Evolutionary conservation across 352 stramenopile species (phyloP).

Genomic region (Lagenidium giganteum): DNA sequence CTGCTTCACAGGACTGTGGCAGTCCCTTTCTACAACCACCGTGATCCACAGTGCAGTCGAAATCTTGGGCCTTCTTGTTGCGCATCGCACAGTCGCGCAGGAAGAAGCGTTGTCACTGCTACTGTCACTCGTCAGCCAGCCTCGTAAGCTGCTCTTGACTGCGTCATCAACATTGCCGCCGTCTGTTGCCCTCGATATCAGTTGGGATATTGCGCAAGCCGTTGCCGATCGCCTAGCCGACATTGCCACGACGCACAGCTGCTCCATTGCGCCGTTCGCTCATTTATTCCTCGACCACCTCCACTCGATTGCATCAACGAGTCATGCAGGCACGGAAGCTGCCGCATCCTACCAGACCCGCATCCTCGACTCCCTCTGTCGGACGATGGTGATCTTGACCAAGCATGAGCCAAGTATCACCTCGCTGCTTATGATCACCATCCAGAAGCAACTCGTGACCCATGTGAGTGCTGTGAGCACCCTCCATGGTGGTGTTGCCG

Average conservation of each 20-base stretch:
- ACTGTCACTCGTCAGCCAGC: constrained; percentile 63
- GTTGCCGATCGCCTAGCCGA: constrained; percentile 41
- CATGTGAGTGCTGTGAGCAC: constrained; percentile 13
- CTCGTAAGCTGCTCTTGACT: constrained; percentile 40
- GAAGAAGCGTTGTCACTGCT: constrained; percentile 71
- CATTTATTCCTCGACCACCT: constrained; percentile 79
- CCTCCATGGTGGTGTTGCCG: neutral
- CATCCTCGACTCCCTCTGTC: constrained; percentile 64
- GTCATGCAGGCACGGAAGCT: too few relatives aligned
- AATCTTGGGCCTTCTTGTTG: constrained; percentile 11
- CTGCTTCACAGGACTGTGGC: constrained; percentile 9
- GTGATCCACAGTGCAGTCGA: constrained; percentile 10
- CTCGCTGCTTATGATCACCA: constrained; percentile 80
- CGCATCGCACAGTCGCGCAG: constrained; percentile 12
- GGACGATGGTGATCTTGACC: constrained; percentile 59
- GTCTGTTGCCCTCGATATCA: constrained; percentile 7
- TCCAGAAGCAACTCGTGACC: constrained; percentile 76
- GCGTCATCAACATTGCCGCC: neutral
- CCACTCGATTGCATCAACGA: constrained; percentile 51
- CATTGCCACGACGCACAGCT: constrained; percentile 32
- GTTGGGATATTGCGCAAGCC: constrained; percentile 59
- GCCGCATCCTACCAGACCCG: constrained; percentile 42
- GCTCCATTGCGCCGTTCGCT: constrained; percentile 41
- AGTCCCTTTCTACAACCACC: neutral
- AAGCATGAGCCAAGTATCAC: constrained; percentile 63